Conservation (phyloP, 495 filamentous ascomycete species). For the Pseudoneurospora amorphoporcata region DNA sequence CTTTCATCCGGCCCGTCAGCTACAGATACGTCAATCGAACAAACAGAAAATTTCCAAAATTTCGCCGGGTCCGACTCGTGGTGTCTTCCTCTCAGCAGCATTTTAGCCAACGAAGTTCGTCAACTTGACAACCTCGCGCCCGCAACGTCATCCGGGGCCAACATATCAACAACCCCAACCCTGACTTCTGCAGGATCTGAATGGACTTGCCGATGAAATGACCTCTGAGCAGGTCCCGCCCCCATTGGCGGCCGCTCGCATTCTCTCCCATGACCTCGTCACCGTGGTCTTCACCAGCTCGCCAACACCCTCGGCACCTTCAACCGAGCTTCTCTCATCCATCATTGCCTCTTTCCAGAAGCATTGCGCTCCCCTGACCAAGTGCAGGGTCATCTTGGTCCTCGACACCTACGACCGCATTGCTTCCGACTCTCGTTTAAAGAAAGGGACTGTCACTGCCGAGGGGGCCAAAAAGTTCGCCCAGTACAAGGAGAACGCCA, state of each 20-base stretch:
- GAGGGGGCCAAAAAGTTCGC: slow-evolving; percentile 26
- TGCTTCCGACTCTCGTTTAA: slow-evolving; percentile 25
- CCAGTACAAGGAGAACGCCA: slow-evolving; percentile 33
- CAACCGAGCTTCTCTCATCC: slow-evolving; percentile 30
- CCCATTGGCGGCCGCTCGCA: neutral
- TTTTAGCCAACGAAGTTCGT: neutral
- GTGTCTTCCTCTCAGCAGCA: neutral
- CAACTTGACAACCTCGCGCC: neutral
- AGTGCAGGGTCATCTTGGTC: slow-evolving; percentile 31
- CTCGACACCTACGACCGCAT: slow-evolving; percentile 37
- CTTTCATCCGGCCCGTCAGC: neutral
- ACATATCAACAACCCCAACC: neutral
- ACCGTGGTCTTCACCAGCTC: slow-evolving; percentile 40
- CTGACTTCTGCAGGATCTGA: neutral
- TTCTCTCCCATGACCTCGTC: slow-evolving; percentile 14
- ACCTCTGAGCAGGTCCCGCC: slow-evolving; percentile 1
- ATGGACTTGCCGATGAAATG: slow-evolving; percentile 4
- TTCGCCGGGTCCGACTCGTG: neutral
- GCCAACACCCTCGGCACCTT: slow-evolving; percentile 38
- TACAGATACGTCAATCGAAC: neutral
- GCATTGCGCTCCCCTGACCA: slow-evolving; percentile 22
- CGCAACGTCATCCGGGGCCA: neutral
- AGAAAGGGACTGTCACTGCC: slow-evolving; percentile 34
- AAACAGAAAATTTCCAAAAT: neutral
- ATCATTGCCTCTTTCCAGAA: slow-evolving; percentile 29